Conservation (phyloP, 2,329 filamentous ascomycete genomes). For the Diaporthe vaccinii region DNA sequence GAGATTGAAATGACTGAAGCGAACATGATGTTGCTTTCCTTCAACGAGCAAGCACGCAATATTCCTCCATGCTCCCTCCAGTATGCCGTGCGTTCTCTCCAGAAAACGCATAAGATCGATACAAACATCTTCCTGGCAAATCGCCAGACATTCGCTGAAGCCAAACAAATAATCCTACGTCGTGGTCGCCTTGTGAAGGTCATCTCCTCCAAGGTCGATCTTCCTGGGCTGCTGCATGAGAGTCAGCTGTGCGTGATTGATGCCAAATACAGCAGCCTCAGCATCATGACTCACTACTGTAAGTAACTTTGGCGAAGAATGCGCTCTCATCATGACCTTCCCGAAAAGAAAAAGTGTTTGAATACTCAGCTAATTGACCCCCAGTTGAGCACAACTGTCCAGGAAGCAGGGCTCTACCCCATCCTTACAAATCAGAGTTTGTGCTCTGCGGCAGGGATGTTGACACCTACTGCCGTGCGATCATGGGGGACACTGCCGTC, state of each 20-base stretch:
- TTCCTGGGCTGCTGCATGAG: not conserved
- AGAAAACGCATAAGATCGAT: not conserved
- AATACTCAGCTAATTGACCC: not conserved
- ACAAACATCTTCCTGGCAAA: slow-evolving; percentile 4
- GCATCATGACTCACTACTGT: not conserved
- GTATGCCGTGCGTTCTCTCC: rapidly evolving
- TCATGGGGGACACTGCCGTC: slow-evolving; percentile 1
- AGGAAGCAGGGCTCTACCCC: rapidly evolving
- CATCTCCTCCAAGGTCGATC: too few species aligned
- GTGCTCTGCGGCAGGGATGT: slow-evolving; percentile 4
- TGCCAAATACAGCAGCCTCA: not conserved
- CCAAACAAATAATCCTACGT: not conserved
- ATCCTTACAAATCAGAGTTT: not conserved
- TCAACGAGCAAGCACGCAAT: not conserved
- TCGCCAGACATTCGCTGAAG: not conserved
- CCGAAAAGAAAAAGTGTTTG: too few species aligned
- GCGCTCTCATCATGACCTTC: too few species aligned
- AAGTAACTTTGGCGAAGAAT: not conserved
- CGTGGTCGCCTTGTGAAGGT: not conserved
- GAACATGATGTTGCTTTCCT: too few species aligned
- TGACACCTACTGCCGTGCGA: not conserved
- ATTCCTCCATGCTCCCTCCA: not conserved
- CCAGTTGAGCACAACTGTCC: not conserved
- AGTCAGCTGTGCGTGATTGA: not conserved
- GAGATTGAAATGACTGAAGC: not conserved